Evolutionary conservation across 257 asterid genomes (phyloP), one percentile per base, ranked within the genome.

Genomic region (Scutellaria barbata): DNA sequence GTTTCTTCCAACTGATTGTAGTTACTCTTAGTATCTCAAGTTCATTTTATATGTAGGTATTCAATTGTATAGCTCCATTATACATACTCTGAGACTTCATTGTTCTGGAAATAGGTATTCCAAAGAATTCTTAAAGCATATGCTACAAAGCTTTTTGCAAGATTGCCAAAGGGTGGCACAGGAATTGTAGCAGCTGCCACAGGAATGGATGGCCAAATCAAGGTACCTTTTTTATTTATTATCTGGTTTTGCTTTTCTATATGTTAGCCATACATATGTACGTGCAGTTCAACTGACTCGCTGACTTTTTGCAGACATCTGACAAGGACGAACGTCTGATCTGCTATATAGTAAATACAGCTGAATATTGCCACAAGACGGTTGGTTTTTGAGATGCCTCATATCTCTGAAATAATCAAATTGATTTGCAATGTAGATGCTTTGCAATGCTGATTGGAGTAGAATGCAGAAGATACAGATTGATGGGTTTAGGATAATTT

Each of bases 121-220:
- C 96, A 89, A 85, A 91, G 85, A 84, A 84, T 88, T 74, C 99
- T 94, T 78, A 91, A 94, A 79, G 95, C 96, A 65, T 94, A 94
- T 83, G 97, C 96, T 1, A 91, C 96, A 70, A 94, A 89, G 86
- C 96, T 94, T 75, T 89, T 89, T 73, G 80, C 85, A 39, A 89
- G 90, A 82, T 82, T 94, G 84, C 99, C 99, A 6, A 94, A 89
- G 85, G 99, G 96, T 14, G 99, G 99, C 71, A 82, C 96, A 59
- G 99, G 99, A 74, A 84, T 94, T 76, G 99, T 94, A 79, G 99
- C 99, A 72, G 96, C 99, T 71, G 99, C 99, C 64, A 91, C 99
- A 5, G 99, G 99, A 83, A 91, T 91, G 89, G 99, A 94, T 86
- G 97, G 97, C 54, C 99, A 94, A 78, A 91, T 94, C 76, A 94